Base-by-base conservation (phyloP, 768 basidiomycete genomes). In the Rhodotorula diobovata region DNA sequence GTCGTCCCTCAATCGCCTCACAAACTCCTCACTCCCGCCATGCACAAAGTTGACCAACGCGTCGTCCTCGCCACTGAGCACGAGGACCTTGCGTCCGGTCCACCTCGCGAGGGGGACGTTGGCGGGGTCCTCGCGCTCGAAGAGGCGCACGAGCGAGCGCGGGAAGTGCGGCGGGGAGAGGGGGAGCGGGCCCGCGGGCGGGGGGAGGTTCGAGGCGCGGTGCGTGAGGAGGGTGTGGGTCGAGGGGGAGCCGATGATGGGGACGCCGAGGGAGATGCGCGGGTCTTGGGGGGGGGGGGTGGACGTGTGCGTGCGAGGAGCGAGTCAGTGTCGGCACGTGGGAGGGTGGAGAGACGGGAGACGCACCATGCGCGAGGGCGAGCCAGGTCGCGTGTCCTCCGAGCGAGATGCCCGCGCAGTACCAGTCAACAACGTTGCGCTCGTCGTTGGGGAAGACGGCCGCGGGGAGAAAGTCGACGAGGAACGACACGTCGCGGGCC, bases 341-440 rank as follows among this genome's bases (percentile, higher is more conserved):
- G n/a, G 35, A 28, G 15, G 41, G 7, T 23, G 28, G 37, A 28
- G 34, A 34, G 45, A 12, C 32, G 53, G 8, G 30, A 61, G 46
- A 63, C 84, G 77, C 46, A 85, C 85, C 85, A 56, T 83, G 77
- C n/a, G 77, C 77, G 12, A 91, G 84, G 4, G 84, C 82, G 41
- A 89, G 83, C 91, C 92, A 94, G 0, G 89, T 84, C 0, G 90
- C 84, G 78, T 96, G 91, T 0, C 91, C 92, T 1, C 92, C 93
- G 1, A 96, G 85, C 70, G 89, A 90, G 74, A 89, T 83, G 0
- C 93, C 93, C 0, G 86, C 84, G 7, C 89, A 83, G 20, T 86
- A 86, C 88, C 89, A 96, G 66, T 86, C 84, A 12, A 81, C 83
- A 48, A 94, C 84, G 23, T 76, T 78, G 37, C 85, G 83, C 73